These are phyloP conservation scores for Suillus clintonianus DNA, from an alignment of 768 basidiomycete genomes.

Conservation along the genomic window DNA sequence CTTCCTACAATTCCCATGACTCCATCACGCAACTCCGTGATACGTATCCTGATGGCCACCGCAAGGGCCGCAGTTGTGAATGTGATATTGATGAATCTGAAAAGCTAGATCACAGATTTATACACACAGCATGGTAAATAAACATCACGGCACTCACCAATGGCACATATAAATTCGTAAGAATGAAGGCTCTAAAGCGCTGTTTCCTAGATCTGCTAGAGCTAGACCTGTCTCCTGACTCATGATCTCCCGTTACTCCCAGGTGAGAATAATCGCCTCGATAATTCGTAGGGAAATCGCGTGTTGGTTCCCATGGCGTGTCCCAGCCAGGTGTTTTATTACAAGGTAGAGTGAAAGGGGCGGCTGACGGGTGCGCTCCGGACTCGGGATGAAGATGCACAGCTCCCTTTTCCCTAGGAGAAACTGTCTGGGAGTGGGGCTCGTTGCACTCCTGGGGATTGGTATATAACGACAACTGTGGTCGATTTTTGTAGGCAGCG, in stretches of 20 bases:
- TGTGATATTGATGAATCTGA: constrained; percentile 81
- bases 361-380: constrained; percentile 25
- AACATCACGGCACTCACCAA: constrained; percentile 48
- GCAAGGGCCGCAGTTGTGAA: constrained; percentile 81
- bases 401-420: neutral
- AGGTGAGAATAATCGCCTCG: constrained; percentile 18
- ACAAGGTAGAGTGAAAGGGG: constrained; percentile 54
- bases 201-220: constrained; percentile 42
- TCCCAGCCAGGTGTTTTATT: constrained; percentile 67
- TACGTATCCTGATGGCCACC: constrained; percentile 75
- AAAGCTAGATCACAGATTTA: constrained; percentile 52
- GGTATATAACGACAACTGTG: constrained; percentile 50
- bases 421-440: neutral
- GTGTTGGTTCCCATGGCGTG: constrained; percentile 49
- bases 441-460: constrained; percentile 21
- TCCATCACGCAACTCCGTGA: constrained; percentile 48
- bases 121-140: constrained; percentile 2
- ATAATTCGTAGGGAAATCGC: constrained; percentile 8
- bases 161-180: constrained; percentile 78
- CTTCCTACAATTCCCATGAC: constrained; percentile 77
- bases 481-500: constrained; percentile 41
- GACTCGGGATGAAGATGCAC: neutral
- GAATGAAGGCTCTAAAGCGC: constrained; percentile 62
- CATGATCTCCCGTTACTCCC: constrained; percentile 16
- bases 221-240: constrained; percentile 30